Evolutionary conservation across 2,329 filamentous ascomycete species (phyloP).

Genomic region (Xylariaceae sp.): DNA sequence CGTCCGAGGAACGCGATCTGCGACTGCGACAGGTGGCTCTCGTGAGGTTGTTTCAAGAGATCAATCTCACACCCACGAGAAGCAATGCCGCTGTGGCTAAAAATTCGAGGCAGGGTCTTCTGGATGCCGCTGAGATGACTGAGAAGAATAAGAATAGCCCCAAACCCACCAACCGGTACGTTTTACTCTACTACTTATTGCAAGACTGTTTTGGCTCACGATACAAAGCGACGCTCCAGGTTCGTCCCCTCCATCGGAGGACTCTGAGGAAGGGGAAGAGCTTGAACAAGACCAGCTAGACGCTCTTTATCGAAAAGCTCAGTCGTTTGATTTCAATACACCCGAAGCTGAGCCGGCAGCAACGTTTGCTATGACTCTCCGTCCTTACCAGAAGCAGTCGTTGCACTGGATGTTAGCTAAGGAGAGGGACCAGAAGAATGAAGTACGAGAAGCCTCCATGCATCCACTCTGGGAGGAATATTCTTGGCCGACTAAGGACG

Average conservation of each 20-base stretch:
- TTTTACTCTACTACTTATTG: background rate
- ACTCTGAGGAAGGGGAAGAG: conserved; percentile 83
- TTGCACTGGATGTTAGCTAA: conserved; percentile 96
- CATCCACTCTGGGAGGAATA: conserved; percentile 99
- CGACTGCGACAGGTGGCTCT: conserved; percentile 84
- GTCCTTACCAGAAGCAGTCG: conserved; percentile 94
- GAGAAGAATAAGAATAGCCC: conserved; percentile 67
- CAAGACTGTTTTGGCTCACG: background rate
- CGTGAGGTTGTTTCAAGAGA: conserved; percentile 86
- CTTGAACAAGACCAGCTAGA: conserved; percentile 96
- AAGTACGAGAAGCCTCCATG: conserved; percentile 76
- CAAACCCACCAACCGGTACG: conserved; percentile 36
- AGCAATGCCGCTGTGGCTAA: conserved; percentile 74
- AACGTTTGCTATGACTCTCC: conserved; percentile 79
- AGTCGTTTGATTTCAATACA: conserved; percentile 93
- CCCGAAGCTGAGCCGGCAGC: conserved; percentile 82
- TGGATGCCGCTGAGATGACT: conserved; percentile 85
- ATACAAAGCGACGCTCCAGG: conserved; percentile 36
- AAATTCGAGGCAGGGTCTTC: conserved; percentile 79
- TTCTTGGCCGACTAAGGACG: conserved; percentile 82
- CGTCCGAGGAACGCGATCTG: conserved; percentile 79
- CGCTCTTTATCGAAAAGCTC: conserved; percentile 90
- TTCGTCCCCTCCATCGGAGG: conserved; percentile 63
- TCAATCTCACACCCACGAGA: conserved; percentile 76
- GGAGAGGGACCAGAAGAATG: conserved; percentile 76